Evolutionary conservation across 78 protist genomes (phyloP), one percentile per base, ranked within the genome.

Genomic region (Trichosphaerium sp.): DNA sequence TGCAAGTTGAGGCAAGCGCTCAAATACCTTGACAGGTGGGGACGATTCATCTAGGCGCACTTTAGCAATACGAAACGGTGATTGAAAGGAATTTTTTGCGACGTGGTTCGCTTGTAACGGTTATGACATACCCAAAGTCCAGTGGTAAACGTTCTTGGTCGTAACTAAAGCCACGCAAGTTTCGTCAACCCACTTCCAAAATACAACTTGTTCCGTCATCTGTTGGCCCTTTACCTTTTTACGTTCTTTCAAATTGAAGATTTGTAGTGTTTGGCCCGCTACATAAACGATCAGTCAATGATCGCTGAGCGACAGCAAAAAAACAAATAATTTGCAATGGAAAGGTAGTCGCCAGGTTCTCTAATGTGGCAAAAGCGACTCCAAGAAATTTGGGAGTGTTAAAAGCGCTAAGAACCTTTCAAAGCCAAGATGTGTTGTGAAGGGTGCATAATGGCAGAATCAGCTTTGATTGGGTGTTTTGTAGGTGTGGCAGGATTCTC

Each of bases 401-500:
- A 78, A 80, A 28, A 23, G 35, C 14, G 41, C 23, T 37, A 69
- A 31, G 25, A 71, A 87, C 94, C 83, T 26, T 86, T 70, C 44
- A 97, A 85, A 11, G 99, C 99, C 31, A 97, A 70, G 41, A 97
- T 80, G 65, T 87, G 80, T 47, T 79, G 58, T 29, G 64, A 69
- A 29, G 99, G 99, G 78, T 94, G 80, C 98, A 94, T 91, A 52
- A 96, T 89, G 41, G 98, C 97, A 1, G 88, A 64, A 38, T 94
- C 99, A 1, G 99, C 93, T 11, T 56, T 60, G 59, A 89, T 90
- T 64, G 92, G 92, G 25, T 85, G 78, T 56, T 85, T 75, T 28
- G 54, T 60, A n/a, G 74, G 67, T 58, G 58, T 80, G 31, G 40
- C 42, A 18, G 93, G 96, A 47, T 67, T 75, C 14, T 80, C 68